Evolutionary conservation across 345 rosid genomes (phyloP).

Genomic region (Abelmoschus esculentus): DNA sequence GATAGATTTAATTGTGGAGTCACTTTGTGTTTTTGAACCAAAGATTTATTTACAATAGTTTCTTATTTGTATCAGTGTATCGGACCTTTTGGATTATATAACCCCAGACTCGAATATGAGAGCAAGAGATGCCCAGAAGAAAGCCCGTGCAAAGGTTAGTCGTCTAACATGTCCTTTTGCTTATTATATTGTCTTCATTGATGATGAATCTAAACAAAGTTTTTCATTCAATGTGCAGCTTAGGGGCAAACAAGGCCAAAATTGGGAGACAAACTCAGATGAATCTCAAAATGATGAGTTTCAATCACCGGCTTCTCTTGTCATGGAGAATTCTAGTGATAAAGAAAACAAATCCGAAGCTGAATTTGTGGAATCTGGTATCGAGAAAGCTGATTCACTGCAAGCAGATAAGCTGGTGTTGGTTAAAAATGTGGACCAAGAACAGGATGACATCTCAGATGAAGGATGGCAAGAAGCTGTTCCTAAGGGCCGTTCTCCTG

Average conservation of each 20-base stretch:
- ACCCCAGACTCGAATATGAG: conserved; percentile 82
- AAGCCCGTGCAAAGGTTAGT: conserved; percentile 83
- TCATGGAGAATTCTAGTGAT: conserved; percentile 56
- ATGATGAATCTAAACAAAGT: conserved; percentile 5
- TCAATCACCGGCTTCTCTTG: conserved; percentile 32
- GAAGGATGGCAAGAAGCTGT: conserved; percentile 99
- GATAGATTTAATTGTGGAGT: not conserved
- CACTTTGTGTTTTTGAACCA: not conserved
- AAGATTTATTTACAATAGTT: conserved; percentile 5
- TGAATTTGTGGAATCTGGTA: conserved; percentile 38
- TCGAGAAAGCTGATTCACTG: conserved; percentile 42
- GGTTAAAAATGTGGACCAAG: conserved; percentile 26
- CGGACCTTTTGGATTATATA: conserved; percentile 96
- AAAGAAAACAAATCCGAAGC: conserved; percentile 69
- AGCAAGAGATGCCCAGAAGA: conserved; percentile 87
- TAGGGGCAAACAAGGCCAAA: conserved; percentile 67
- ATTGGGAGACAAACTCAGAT: conserved; percentile 46
- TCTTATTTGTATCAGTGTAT: conserved; percentile 53
- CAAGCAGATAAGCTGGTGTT: conserved; percentile 29
- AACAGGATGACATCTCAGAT: conserved; percentile 54
- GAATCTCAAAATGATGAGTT: conserved; percentile 61
- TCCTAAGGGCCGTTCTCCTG: conserved; percentile 70
- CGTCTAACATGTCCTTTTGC: not conserved
- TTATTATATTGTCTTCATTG: not conserved
- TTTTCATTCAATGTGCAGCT: conserved; percentile 37